These are phyloP conservation scores for Colletotrichum lupini DNA, from an alignment of 2,329 filamentous ascomycete species.

Conservation along the genomic window DNA sequence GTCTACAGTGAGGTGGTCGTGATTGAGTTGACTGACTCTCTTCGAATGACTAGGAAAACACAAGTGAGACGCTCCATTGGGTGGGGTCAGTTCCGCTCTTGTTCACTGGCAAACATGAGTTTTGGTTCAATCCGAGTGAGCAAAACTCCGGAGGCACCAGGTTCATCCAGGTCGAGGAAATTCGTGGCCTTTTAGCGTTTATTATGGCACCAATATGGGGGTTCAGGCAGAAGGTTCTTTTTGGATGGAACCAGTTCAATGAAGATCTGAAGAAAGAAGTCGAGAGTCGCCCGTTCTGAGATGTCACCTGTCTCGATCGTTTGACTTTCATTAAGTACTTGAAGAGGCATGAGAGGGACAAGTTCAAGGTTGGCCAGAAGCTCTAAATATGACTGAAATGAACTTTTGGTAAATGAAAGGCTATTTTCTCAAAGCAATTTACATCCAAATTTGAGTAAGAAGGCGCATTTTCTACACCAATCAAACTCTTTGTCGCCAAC, in stretches of 20 bases:
- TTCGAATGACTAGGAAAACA: background rate
- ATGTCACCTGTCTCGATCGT: accelerated
- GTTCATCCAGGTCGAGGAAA: slow-evolving; percentile 1
- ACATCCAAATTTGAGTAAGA: too few relatives aligned
- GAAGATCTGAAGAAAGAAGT: slow-evolving; percentile 10
- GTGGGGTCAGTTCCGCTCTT: background rate
- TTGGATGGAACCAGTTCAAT: slow-evolving; percentile 7
- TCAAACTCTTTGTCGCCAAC: slow-evolving; percentile 28
- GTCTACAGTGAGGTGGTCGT: accelerated
- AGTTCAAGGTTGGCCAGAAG: background rate
- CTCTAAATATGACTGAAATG: background rate
- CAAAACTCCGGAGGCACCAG: background rate
- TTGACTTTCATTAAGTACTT: accelerated
- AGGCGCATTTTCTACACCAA: background rate
- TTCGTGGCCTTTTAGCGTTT: background rate
- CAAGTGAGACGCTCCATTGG: slow-evolving; percentile 2
- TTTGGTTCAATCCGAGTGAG: slow-evolving; percentile 4
- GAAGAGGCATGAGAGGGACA: background rate
- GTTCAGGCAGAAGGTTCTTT: background rate
- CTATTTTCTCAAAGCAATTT: background rate
- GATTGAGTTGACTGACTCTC: background rate
- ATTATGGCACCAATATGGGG: background rate
- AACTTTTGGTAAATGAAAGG: background rate
- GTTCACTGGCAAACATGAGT: slow-evolving; percentile 9
- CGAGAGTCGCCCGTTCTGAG: background rate